phyloP scores from a whole-genome alignment of 371 early-diverging fungal species.

The Enterospora canceri region DNA sequence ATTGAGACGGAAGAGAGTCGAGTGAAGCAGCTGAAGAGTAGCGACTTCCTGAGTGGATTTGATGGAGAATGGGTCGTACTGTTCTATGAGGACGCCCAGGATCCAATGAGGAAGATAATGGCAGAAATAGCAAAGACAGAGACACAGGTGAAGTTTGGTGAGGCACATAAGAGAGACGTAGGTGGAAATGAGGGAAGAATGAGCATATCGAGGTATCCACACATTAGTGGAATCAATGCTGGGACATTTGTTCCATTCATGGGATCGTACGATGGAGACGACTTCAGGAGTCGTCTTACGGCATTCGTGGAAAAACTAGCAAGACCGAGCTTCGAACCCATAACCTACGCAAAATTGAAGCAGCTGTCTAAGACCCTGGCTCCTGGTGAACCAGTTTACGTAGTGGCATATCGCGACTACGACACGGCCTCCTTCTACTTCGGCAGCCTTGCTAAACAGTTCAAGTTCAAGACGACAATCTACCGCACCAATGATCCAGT shows the following conservation, averaged over 20 bases:
- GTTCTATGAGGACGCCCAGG: constrained; percentile 47
- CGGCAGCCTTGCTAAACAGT: constrained; percentile 54
- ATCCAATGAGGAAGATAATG: constrained; percentile 35
- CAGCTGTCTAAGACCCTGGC: constrained; percentile 5
- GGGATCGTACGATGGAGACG: not conserved
- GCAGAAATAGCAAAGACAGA: constrained; percentile 42
- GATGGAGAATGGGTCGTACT: constrained; percentile 57
- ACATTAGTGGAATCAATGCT: constrained; percentile 51
- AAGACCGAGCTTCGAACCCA: constrained; percentile 48
- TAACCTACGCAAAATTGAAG: constrained; percentile 43
- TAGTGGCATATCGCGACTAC: constrained; percentile 54
- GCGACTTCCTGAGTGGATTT: constrained; percentile 55
- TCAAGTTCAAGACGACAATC: constrained; percentile 54
- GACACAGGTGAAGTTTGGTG: constrained; percentile 51
- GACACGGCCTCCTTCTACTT: constrained; percentile 52
- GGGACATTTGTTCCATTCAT: constrained; percentile 53
- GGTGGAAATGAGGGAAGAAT: constrained; percentile 43
- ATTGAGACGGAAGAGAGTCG: constrained; percentile 8
- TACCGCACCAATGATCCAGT: constrained; percentile 51
- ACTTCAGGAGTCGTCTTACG: constrained; percentile 10
- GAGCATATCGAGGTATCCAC: constrained; percentile 52
- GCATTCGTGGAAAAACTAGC: constrained; percentile 48
- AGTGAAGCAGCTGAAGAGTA: constrained; percentile 32
- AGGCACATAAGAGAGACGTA: constrained; percentile 40
- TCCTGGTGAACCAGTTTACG: constrained; percentile 53